A percentile compares a stretch with the other conserved stretches of the same genome.
phyloP scores from a whole-genome alignment of 192 early-diverging fungal species.

The Coemansia guatemalensis region DNA sequence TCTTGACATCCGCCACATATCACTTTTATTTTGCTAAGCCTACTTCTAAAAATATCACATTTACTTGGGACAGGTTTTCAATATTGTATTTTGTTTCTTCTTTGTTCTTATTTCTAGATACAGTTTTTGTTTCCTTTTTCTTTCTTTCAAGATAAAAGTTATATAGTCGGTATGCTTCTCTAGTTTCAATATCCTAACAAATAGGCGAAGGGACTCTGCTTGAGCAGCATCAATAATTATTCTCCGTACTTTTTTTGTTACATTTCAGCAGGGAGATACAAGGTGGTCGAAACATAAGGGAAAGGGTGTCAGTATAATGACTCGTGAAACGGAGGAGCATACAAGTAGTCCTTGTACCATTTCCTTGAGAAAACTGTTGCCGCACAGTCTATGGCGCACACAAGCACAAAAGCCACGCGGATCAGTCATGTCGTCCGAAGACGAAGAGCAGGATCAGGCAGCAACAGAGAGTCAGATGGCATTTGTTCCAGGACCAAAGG shows the following conservation, averaged over 20 bases:
- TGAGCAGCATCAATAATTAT: neutral
- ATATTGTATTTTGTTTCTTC: neutral
- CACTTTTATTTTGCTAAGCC: too few relatives aligned
- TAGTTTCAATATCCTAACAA: neutral
- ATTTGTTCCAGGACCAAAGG: conserved; percentile 28
- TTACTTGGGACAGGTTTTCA: neutral
- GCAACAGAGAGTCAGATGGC: too few relatives aligned
- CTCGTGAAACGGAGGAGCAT: too few relatives aligned
- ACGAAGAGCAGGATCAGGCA: too few relatives aligned
- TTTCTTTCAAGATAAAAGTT: neutral
- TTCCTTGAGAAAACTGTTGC: too few relatives aligned
- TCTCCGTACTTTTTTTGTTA: neutral
- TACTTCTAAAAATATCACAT: too few relatives aligned
- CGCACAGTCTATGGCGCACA: too few relatives aligned
- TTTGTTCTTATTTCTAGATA: neutral
- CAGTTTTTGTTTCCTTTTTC: neutral
- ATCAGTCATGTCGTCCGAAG: too few relatives aligned
- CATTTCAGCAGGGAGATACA: neutral
- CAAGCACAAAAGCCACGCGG: too few relatives aligned
- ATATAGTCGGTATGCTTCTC: conserved; percentile 1
- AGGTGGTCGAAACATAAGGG: neutral
- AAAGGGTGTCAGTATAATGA: neutral
- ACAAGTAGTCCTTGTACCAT: too few relatives aligned
- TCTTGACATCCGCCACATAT: too few relatives aligned
- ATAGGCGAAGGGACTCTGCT: neutral